Evolutionary conservation across 805 yeast species (phyloP).

Genomic region (Zygotorulaspora florentina): DNA sequence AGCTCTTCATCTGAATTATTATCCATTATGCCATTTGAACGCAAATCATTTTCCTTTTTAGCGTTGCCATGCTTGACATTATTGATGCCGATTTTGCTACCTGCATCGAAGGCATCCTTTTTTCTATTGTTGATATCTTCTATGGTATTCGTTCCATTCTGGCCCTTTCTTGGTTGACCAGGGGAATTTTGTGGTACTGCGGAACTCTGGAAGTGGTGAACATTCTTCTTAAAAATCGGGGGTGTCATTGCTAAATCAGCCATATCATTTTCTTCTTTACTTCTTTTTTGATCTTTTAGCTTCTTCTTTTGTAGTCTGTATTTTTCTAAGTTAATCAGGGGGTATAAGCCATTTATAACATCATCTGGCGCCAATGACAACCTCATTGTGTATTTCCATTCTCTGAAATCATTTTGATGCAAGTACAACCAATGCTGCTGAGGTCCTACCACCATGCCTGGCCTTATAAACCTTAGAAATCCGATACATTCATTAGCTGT

Average conservation of each 20-base stretch:
- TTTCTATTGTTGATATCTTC: constrained; percentile 28
- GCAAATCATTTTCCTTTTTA: constrained; percentile 12
- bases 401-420: constrained; percentile 93
- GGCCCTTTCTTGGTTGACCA: constrained; percentile 86
- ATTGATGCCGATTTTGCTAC: constrained; percentile 15
- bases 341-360: constrained; percentile 61
- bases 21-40: constrained; percentile 13
- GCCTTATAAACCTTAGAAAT: constrained; percentile 92
- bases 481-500: constrained; percentile 97
- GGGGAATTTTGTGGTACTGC: constrained; percentile 86
- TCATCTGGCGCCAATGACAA: constrained; percentile 63
- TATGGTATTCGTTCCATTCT: constrained; percentile 33
- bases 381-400: constrained; percentile 91
- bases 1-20: constrained; percentile 29
- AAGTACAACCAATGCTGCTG: constrained; percentile 98
- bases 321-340: constrained; percentile 59
- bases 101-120: constrained; percentile 12
- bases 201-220: constrained; percentile 30
- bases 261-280: constrained; percentile 16
- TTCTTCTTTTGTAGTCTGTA: constrained; percentile 49
- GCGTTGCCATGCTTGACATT: constrained; percentile 12
- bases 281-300: constrained; percentile 32
- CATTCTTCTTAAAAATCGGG: constrained; percentile 35
- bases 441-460: constrained; percentile 99
- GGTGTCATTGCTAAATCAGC: constrained; percentile 31